Evolutionary conservation across 2,329 filamentous ascomycete genomes (phyloP).

Genomic region (Coleophoma eucalyptorum): DNA sequence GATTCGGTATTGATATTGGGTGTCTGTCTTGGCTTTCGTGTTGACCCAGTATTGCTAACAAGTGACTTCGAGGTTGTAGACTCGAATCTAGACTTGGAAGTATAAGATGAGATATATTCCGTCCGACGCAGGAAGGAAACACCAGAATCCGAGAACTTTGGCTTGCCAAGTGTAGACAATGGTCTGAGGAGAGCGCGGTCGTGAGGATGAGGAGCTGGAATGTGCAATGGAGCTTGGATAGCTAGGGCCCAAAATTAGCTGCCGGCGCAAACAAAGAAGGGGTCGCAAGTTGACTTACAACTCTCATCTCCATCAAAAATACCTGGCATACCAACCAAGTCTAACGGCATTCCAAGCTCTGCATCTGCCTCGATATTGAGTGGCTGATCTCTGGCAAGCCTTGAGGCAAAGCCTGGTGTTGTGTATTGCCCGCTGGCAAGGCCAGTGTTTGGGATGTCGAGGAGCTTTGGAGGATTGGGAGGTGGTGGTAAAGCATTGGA

Average conservation of each 20-base stretch:
- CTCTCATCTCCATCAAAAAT: conserved; percentile 94
- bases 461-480: conserved; percentile 90
- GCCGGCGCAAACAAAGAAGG: conserved; percentile 4
- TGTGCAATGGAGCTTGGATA: conserved; percentile 73
- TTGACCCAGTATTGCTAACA: conserved; percentile 31
- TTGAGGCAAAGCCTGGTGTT: conserved; percentile 82
- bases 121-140: conserved; percentile 94
- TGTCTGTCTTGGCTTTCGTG: conserved; percentile 37
- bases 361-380: conserved; percentile 97
- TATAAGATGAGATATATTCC: conserved; percentile 79
- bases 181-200: conserved; percentile 82
- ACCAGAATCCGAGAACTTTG: conserved; percentile 68
- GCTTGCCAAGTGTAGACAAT: conserved; percentile 80
- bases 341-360: conserved; percentile 95
- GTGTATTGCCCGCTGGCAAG: conserved; percentile 86
- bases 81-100: conserved; percentile 44
- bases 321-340: conserved; percentile 89
- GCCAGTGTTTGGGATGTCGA: conserved; percentile 93
- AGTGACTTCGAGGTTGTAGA: conserved; percentile 50
- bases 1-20: conserved; percentile 52
- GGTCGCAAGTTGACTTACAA: conserved; percentile 51
- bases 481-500: conserved; percentile 94
- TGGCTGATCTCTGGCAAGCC: conserved; percentile 85
- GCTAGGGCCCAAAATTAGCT: conserved; percentile 44
- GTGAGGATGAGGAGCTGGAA: conserved; percentile 72